Percentiles rank a stretch among this genome's conserved stretches.
These are phyloP conservation scores for Quercus aquifolioides DNA, from an alignment of 306 rosid species.

Conservation along the genomic window DNA sequence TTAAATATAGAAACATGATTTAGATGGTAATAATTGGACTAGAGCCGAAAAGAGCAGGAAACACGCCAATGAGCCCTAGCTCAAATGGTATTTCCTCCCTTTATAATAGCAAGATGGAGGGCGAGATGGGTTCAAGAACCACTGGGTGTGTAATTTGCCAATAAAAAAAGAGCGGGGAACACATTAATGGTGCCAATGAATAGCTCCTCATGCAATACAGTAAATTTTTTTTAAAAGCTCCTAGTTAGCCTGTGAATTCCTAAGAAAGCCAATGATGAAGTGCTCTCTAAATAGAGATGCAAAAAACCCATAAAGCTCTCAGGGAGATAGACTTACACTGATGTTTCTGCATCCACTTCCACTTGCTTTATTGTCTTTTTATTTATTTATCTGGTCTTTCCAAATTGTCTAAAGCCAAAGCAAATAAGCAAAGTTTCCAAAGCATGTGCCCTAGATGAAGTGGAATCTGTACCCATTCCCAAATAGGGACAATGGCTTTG, in stretches of 20 bases:
- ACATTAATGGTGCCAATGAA: too few relatives aligned
- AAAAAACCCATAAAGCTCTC: background rate
- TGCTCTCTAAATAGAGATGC: background rate
- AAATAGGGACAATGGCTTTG: background rate
- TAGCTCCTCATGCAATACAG: background rate
- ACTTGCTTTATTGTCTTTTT: background rate
- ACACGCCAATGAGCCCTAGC: too few relatives aligned
- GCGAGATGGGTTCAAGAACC: too few relatives aligned
- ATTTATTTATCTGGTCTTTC: background rate
- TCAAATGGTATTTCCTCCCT: too few relatives aligned
- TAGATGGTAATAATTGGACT: background rate
- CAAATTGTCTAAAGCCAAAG: background rate
- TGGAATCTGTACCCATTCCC: background rate
- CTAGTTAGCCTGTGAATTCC: background rate
- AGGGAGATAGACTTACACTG: background rate
- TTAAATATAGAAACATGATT: background rate
- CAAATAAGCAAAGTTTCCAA: background rate
- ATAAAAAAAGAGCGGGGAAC: too few relatives aligned
- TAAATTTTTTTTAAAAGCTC: background rate
- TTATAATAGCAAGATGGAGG: too few relatives aligned
- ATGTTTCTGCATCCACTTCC: background rate
- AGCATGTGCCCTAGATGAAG: background rate
- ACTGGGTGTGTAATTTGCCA: too few relatives aligned
- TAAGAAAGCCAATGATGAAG: background rate
- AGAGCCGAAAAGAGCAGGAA: background rate